Evolutionary conservation across 345 rosid genomes (phyloP), one percentile per base, ranked within the genome.

Genomic region (Populus pruinosa): DNA sequence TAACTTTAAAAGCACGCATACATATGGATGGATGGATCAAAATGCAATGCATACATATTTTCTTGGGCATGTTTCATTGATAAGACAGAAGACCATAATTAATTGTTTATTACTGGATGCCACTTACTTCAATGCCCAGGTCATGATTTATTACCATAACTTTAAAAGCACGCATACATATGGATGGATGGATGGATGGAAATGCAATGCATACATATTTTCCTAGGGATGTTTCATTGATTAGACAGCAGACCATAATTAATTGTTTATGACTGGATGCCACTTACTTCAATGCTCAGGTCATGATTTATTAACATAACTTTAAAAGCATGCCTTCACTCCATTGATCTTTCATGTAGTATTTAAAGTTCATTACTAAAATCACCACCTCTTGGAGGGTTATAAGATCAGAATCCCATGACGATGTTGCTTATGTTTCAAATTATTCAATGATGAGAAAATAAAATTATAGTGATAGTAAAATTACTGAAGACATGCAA

Each of bases 401-500:
- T 44, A 44, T 65, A 49, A 12, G 38, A 23, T 36, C 12, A 47
- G 70, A 70, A 35, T 27, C 35, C 27, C 27, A 44, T 1, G n/a
- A 41, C 27, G 17, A 44, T 31, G 14, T 55, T 23, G 55, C 56
- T 21, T 53, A 29, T 67, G 38, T 20, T 23, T 33, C 23, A 38
- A 31, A 8, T 1, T 55, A 44, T 27, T 13, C 38, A 16, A 6
- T 47, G 17, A 43, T 49, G 65, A 47, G 59, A 39, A 0, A 73
- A 25, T 43, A 70, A 61, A n/a, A 36, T 25, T 18, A 41, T 11
- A 73, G 13, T 9, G 27, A 53, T 36, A 68, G 41, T 71, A 70
- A 71, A 81, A 76, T 78, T 85, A 93, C 99, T 97, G 94, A 93
- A 59, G 93, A 93, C 94, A 93, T 93, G 89, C 98, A 91, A 80